Conservation (phyloP, 176 grass and related monocot species). For the Raddia guianensis region DNA sequence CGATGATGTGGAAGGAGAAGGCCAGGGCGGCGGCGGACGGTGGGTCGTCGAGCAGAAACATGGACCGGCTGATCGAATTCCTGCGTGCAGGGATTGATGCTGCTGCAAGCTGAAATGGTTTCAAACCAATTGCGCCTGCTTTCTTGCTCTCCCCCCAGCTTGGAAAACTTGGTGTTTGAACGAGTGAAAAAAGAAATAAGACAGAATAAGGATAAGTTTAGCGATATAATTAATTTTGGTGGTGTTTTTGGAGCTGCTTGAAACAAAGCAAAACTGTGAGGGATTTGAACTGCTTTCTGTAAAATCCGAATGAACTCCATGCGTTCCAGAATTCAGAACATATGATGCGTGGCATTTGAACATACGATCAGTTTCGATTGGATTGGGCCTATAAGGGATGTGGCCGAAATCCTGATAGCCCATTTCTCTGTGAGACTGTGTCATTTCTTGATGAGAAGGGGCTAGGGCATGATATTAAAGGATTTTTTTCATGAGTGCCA, state of each 20-base stretch:
- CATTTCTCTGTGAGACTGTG: no score
- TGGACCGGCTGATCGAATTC: conserved; percentile 35
- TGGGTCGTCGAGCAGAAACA: conserved; percentile 30
- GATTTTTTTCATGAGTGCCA: no score
- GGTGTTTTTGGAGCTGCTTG: neutral
- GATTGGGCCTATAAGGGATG: no score
- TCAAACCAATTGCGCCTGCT: neutral
- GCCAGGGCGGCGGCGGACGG: conserved; percentile 25
- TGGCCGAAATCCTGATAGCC: neutral
- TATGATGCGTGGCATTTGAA: no score
- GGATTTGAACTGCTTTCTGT: no score
- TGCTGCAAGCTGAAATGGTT: neutral
- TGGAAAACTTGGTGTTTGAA: neutral
- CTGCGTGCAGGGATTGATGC: conserved; percentile 23
- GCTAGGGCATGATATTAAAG: no score
- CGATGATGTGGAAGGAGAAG: conserved; percentile 51
- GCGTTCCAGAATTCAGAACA: no score
- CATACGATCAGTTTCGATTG: neutral
- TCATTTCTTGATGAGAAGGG: no score
- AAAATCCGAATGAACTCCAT: no score
- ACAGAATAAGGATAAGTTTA: neutral
- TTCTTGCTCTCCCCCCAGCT: neutral
- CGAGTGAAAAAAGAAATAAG: neutral
- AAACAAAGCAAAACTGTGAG: no score
- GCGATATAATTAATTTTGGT: neutral